Evolutionary conservation across 768 basidiomycete genomes (phyloP), one percentile per base, ranked within the genome.

Genomic region (Postia placenta): DNA sequence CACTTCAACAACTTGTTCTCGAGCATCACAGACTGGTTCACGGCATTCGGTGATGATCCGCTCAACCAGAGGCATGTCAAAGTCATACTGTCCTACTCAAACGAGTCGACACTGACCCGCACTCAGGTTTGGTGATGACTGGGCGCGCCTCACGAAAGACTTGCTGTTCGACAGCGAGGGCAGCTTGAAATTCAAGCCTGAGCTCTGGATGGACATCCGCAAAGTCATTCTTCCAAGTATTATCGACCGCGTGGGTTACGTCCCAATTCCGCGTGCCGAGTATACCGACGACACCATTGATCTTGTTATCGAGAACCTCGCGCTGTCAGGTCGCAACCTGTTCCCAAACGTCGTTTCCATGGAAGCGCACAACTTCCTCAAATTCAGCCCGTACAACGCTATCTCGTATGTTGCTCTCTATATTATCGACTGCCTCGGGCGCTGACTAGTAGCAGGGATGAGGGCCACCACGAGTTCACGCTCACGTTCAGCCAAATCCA

Each of bases 241-340:
- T 30, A 80, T 93, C 57, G 75, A 86, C 30, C 75, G 86, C 69
- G 72, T 86, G 43, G 85, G 85, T 19, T 86, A 90, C 58, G 62
- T 94, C 47, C 92, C 92, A 5, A 94, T 98, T 55, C 95, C 95
- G 0, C 85, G 92, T 28, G 81, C 93, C 62, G 94, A 96, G 67
- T 98, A 96, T 69, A 85, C 87, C 28, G 92, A 95, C 66, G 85
- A 91, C 45, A 62, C 74, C 5, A 69, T 94, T 52, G 94, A 96
- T 58, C 76, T 96, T 38, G 89, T 95, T 50, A 81, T 97, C 54
- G 95, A 97, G 74, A 97, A 95, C 65, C 77, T 97, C 27, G 87
- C 88, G 1, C 74, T 94, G 15, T 83, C 88, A 52, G 91, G 91
- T 7, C 80, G 83, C 36, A 95, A 97, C 69, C 69, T 99, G 2